Evolutionary conservation across 106 monocot genomes (phyloP).

Genomic region (Iris macrosiphon): DNA sequence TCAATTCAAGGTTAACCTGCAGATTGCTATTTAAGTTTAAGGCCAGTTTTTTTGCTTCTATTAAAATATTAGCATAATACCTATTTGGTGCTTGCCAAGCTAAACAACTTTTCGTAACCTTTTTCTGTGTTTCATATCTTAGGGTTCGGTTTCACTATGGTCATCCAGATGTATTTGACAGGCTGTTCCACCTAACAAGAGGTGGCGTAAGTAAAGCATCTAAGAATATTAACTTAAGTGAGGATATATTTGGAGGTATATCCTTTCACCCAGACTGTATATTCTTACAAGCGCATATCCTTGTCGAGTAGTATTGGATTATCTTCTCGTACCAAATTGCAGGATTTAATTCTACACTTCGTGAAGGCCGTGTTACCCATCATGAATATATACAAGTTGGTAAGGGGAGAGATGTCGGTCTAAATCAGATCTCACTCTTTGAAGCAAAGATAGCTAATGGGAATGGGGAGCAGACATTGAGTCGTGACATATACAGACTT

Average conservation of each 20-base stretch:
- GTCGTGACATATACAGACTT: slow-evolving; percentile 79
- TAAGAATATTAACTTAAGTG: slow-evolving; percentile 75
- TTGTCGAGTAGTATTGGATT: neutral
- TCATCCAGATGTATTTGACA: slow-evolving; percentile 90
- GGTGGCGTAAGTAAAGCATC: slow-evolving; percentile 92
- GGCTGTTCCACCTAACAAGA: slow-evolving; percentile 79
- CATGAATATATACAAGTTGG: slow-evolving; percentile 94
- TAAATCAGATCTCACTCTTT: slow-evolving; percentile 84
- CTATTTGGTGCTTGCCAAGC: no score
- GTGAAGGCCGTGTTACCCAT: slow-evolving; percentile 83
- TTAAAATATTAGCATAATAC: no score
- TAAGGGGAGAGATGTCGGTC: slow-evolving; percentile 85
- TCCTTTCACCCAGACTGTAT: neutral
- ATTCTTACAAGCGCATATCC: neutral
- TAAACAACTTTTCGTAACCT: neutral
- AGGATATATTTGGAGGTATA: slow-evolving; percentile 83
- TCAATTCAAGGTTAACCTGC: no score
- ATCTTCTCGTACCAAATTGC: slow-evolving; percentile 1
- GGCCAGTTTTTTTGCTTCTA: no score
- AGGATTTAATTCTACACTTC: slow-evolving; percentile 88
- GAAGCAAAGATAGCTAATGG: slow-evolving; percentile 92
- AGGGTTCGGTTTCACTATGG: slow-evolving; percentile 96
- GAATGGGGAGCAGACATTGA: slow-evolving; percentile 81
- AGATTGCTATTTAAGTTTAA: no score
- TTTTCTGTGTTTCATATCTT: slow-evolving; percentile 2